phyloP scores from a whole-genome alignment of 2,329 filamentous ascomycete genomes.

The Alternaria alternata region DNA sequence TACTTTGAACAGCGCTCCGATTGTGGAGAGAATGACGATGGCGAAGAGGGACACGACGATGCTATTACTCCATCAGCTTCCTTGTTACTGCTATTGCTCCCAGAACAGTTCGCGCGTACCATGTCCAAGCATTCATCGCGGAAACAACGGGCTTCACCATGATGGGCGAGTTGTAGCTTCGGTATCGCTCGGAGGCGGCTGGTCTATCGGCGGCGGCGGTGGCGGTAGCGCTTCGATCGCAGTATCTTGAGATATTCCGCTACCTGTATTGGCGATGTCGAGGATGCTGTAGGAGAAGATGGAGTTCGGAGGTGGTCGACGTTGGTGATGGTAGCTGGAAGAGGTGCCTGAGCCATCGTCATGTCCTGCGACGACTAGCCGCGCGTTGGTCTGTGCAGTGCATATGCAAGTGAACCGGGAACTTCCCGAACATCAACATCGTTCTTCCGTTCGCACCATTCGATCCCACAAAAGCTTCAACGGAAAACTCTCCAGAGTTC shows the following conservation, averaged over 20 bases:
- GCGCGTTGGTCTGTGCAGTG: constrained; percentile 9
- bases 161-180: constrained; percentile 31
- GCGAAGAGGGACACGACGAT: constrained; percentile 72
- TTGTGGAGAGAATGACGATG: constrained; percentile 70
- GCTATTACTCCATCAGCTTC: constrained; percentile 59
- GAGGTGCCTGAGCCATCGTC: constrained; percentile 20
- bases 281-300: neutral
- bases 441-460: neutral
- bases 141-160: constrained; percentile 99
- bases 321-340: constrained; percentile 11
- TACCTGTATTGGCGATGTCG: neutral
- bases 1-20: constrained; percentile 77
- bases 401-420: constrained; percentile 1
- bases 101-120: constrained; percentile 65
- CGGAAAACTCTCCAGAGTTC: neutral
- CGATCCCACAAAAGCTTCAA: neutral
- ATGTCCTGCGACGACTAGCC: constrained; percentile 20
- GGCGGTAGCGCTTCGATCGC: constrained; percentile 19
- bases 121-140: constrained; percentile 92
- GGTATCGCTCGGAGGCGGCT: constrained; percentile 17
- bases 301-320: constrained; percentile 1
- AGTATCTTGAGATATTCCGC: neutral
- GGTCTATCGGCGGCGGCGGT: constrained; percentile 21
- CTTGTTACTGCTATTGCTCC: neutral
- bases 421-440: neutral